A percentile compares a stretch with the other conserved stretches of the same genome.
phyloP scores from a whole-genome alignment of 352 stramenopile genomes.

The Pythium graminicola region DNA sequence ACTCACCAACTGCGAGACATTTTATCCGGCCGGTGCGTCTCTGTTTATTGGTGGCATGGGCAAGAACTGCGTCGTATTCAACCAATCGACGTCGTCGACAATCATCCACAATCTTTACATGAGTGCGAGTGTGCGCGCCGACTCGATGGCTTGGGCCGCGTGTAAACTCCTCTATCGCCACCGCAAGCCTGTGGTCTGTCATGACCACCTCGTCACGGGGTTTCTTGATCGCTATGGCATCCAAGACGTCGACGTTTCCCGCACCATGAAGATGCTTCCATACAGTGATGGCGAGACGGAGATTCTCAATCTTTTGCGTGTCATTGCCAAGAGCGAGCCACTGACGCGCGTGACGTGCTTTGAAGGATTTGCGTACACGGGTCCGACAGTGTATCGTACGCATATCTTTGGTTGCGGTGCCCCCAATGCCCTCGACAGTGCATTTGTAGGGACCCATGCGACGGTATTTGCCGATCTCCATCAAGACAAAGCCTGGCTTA shows the following conservation, averaged over 20 bases:
- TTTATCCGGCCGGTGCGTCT: slow-evolving; percentile 9
- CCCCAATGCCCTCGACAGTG: slow-evolving; percentile 22
- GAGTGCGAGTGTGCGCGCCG: slow-evolving; percentile 32
- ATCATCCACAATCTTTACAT: slow-evolving; percentile 27
- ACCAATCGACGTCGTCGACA: background rate
- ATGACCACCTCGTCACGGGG: slow-evolving; percentile 45
- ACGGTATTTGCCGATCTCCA: slow-evolving; percentile 29
- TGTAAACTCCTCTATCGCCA: slow-evolving; percentile 52
- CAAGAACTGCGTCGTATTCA: slow-evolving; percentile 17
- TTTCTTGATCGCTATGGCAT: slow-evolving; percentile 43
- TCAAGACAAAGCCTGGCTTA: slow-evolving; percentile 38
- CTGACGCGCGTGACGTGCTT: slow-evolving; percentile 32
- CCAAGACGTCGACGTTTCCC: slow-evolving; percentile 17
- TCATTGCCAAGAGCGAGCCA: slow-evolving; percentile 42
- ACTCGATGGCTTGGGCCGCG: slow-evolving; percentile 46
- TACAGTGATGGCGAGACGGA: slow-evolving; percentile 49
- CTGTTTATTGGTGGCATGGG: background rate
- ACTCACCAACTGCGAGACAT: slow-evolving; percentile 23
- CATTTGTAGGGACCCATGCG: slow-evolving; percentile 34
- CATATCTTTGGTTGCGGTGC: slow-evolving; percentile 34
- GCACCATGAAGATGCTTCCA: slow-evolving; percentile 25
- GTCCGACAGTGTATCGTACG: background rate
- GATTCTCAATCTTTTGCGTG: slow-evolving; percentile 34
- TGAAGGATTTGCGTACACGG: slow-evolving; percentile 36
- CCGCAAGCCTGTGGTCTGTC: slow-evolving; percentile 42